Base-by-base conservation (phyloP, 208 protist genomes). In the Porcisia hertigi region DNA sequence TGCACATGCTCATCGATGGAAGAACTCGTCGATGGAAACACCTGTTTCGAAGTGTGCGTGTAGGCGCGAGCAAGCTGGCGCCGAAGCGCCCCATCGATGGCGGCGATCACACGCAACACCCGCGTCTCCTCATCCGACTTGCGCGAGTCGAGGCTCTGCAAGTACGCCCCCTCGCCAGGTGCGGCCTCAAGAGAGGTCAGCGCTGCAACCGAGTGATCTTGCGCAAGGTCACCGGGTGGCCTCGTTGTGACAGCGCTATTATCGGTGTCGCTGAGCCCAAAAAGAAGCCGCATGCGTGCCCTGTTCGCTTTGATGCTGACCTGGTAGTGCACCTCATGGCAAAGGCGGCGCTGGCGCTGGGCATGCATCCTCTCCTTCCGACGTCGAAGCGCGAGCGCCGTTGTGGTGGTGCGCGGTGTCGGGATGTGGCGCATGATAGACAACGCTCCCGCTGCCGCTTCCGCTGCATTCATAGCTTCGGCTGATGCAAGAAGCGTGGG, bases 211-310 rank as follows among this genome's bases (percentile, higher is more conserved):
- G 47, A 52, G 47, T 12, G 47, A 52, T 12, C 47, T 52, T 52
- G 47, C 3, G 71, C 72, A 14, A 20, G 30, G 16, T 64, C 62
- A 1, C 43, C 30, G 34, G 75, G 65, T 3, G 74, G 55, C 14
- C 47, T 70, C 16, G 67, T 69, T 1, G 23, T 25, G 34, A 45
- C 34, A 39, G 11, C 20, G 60, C 60, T 8, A 39, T 43, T 11
- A n/a, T 70, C 45, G 41, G n/a, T 34, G 43, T 7, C 45, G n/a
- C 18, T 2, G 4, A 55, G 47, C 3, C 72, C 53, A 4, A 86
- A 76, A 25, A 89, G 77, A 54, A 83, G 69, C 14, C 72, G 75
- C 79, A 89, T 77, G 6, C 85, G 85, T 58, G 71, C 79, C 72
- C 84, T 76, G 67, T 86, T 81, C 16, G 71, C 65, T 63, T 74